Base-by-base conservation (phyloP, 2,329 filamentous ascomycete species). In the Herpotrichia juniperi region DNA sequence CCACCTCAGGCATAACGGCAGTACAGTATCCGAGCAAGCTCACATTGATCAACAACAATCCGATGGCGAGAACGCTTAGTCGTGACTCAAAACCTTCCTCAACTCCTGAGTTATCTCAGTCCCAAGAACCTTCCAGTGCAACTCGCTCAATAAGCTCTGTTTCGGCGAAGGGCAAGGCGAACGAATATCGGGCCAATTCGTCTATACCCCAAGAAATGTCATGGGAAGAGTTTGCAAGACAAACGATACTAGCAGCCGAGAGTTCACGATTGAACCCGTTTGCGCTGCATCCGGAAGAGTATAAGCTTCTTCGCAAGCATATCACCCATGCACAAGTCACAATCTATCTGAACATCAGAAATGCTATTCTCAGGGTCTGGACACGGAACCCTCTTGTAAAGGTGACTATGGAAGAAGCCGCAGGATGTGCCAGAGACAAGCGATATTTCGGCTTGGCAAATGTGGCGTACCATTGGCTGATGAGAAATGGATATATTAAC, bases 261-360 rank as follows among this genome's bases (percentile, higher is more conserved):
- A 89, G 90, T 8, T 97, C 91, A 34, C 83, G 94, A 51, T 80
- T 99, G 1, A 93, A 93, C 59, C 93, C 94, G 1, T 97, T 94
- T 73, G 87, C 89, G 10, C 78, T 99, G 32, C 92, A 97, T 73
- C 82, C 84, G 22, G 87, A 90, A 56, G 94, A 99, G 73, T 93
- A 97, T 69, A 79, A 83, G 53, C 81, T 96, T 53, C 78, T 99
- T 34, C 85, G 90, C 56, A 82, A 90, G 56, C 87, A 96, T 64
- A 86, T 99, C 62, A 96, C 89, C 67, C 87, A 91, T 64, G 82
- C 88, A 26, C 94, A 99, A 74, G 91, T 97, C 60, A 97, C 93
- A 2, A 90, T 91, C 11, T 99, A 99, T 75, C 80, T 99, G 48
- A 97, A 97, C 71, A 94, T 99, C 56, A 85, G 94, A 62, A 99